These are phyloP conservation scores for Hemisphaericaspora xylanilytica DNA, from an alignment of 1,139 yeast species.

Conservation along the genomic window DNA sequence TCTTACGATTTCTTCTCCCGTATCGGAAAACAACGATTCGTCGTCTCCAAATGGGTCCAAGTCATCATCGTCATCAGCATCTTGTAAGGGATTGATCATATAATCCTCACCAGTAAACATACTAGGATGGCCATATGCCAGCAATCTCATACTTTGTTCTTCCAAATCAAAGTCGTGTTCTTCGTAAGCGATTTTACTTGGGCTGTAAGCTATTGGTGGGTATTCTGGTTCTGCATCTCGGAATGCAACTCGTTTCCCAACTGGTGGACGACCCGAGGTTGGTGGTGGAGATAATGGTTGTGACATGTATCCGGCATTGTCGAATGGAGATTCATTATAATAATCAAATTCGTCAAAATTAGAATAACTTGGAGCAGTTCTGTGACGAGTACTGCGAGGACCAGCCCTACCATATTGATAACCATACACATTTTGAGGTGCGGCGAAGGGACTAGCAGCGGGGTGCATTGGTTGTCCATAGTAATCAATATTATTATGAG, in stretches of 20 bases:
- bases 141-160: constrained; percentile 6
- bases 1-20: constrained; percentile 39
- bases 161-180: constrained; percentile 19
- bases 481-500: constrained; percentile 4
- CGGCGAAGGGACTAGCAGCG: background rate
- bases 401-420: background rate
- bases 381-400: constrained; percentile 2
- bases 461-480: background rate
- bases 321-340: background rate
- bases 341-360: constrained; percentile 3
- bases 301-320: background rate
- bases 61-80: constrained; percentile 39
- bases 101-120: constrained; percentile 40
- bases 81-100: constrained; percentile 41
- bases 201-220: constrained; percentile 32
- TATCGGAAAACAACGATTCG: constrained; percentile 43
- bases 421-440: background rate
- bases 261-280: constrained; percentile 8
- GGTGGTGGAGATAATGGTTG: background rate
- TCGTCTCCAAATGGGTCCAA: constrained; percentile 49
- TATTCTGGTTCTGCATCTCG: constrained; percentile 36
- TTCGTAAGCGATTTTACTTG: constrained; percentile 26
- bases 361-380: constrained; percentile 1
- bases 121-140: background rate
- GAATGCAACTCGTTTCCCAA: constrained; percentile 24